Evolutionary conservation across 495 filamentous ascomycete species (phyloP).

Genomic region (Penicillium simplicissimum): DNA sequence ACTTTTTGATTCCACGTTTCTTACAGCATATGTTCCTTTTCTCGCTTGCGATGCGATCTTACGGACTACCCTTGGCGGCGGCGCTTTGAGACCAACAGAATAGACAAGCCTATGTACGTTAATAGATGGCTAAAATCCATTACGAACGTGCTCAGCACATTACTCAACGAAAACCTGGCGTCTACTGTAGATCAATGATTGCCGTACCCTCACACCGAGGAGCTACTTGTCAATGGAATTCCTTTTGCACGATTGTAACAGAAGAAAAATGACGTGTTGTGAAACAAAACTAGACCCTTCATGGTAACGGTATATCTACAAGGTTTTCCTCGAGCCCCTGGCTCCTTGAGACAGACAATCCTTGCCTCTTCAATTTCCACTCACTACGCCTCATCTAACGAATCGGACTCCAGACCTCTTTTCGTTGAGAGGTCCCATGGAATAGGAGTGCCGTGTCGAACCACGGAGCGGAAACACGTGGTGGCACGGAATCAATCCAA

Average conservation of each 20-base stretch:
- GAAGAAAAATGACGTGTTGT: constrained; percentile 30
- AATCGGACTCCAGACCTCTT: constrained; percentile 17
- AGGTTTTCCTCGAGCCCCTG: constrained; percentile 19
- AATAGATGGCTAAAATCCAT: constrained; percentile 16
- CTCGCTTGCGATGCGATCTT: constrained; percentile 11
- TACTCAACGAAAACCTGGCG: neutral
- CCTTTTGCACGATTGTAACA: neutral
- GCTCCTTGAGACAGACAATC: constrained; percentile 15
- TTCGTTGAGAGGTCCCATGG: constrained; percentile 6
- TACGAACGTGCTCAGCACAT: constrained; percentile 9
- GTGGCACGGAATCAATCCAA: constrained; percentile 4
- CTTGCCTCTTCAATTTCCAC: constrained; percentile 9
- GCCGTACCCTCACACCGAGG: neutral
- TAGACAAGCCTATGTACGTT: constrained; percentile 18
- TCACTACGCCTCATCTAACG: constrained; percentile 7
- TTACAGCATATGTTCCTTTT: constrained; percentile 6
- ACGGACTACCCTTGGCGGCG: constrained; percentile 26
- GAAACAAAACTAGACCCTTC: constrained; percentile 35
- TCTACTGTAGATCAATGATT: neutral
- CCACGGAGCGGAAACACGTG: constrained; percentile 10
- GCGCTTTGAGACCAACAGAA: constrained; percentile 18
- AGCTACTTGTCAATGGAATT: neutral
- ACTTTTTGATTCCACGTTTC: constrained; percentile 6
- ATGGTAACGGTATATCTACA: constrained; percentile 46
- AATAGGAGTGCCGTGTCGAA: constrained; percentile 17